Base-by-base conservation (phyloP, 169 alveolate genomes). In the Plasmodium cynomolgi region DNA sequence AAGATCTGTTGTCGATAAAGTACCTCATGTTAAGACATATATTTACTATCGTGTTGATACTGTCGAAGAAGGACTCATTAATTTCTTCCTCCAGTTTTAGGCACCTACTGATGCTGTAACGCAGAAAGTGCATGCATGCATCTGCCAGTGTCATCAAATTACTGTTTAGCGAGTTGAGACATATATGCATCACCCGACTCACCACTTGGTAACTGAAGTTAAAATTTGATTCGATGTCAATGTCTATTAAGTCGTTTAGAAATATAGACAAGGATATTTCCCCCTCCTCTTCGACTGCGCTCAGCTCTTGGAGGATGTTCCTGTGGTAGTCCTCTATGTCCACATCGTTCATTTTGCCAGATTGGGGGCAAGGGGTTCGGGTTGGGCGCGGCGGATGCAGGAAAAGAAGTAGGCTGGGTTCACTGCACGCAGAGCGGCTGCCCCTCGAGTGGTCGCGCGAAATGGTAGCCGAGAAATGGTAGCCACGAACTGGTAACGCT, bases 71-170 rank as follows among this genome's bases (percentile, higher is more conserved):
- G 9, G 39, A 13, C 9, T 23, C 75, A 71, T 90, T 31, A 34
- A 86, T 79, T 71, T 80, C 94, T 15, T 80, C 94, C 72, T 74
- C 72, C 31, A 90, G 37, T n/a, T 90, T 90, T 17, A 44, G 31
- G 47, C 94, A 90, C 54, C 82, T 90, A 68, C 72, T 68, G 2
- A 90, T 80, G 83, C 91, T 56, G 33, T 90, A 90, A n/a, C 94
- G 94, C 44, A 90, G n/a, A 74, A 90, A 90, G 72, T 90, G 83
- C 83, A 90, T 90, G 34, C 94, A 90, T 44, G 80, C 94, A 90
- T 90, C 71, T 23, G 82, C 81, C 54, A 90, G 23, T 6, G n/a
- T 29, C 20, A 81, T 33, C 58, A 90, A 74, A 37, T 90, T 44
- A 7, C 73, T 80, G 73, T 90, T 90, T 44, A 90, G 50, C 4